Percentiles rank a stretch among this genome's conserved stretches.
Conservation (phyloP, 2,329 filamentous ascomycete genomes). For the Mollisia scopiformis region DNA sequence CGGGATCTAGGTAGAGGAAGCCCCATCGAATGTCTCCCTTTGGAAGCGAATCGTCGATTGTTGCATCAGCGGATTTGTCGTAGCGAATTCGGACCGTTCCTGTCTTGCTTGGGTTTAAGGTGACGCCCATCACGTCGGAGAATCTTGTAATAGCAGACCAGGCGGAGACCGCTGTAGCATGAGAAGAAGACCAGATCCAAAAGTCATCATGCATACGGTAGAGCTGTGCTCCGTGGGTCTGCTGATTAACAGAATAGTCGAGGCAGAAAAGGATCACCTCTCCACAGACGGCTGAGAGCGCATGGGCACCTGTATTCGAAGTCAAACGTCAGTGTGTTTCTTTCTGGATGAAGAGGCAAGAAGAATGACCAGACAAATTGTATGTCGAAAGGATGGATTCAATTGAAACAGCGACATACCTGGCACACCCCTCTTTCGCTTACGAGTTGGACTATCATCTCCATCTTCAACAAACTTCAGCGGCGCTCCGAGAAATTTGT, state of each 20-base stretch:
- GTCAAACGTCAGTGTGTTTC: too few species aligned
- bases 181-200: constrained; percentile 64
- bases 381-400: too few species aligned
- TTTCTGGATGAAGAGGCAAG: too few species aligned
- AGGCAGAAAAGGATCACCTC: constrained; percentile 66
- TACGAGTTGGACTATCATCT: constrained; percentile 39
- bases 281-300: constrained; percentile 60
- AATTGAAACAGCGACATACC: too few species aligned
- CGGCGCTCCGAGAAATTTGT: constrained; percentile 60
- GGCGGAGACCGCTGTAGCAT: constrained; percentile 54
- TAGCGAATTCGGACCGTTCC: constrained; percentile 48
- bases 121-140: constrained; percentile 55
- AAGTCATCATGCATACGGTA: constrained; percentile 69
- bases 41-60: constrained; percentile 44
- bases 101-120: constrained; percentile 61
- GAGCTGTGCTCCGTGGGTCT: constrained; percentile 54
- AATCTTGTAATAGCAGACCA: constrained; percentile 64
- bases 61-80: neutral
- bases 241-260: constrained; percentile 66
- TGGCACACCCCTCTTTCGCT: constrained; percentile 60
- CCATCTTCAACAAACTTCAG: constrained; percentile 60
- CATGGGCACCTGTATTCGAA: too few species aligned
- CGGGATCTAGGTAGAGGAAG: constrained; percentile 55
- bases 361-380: too few species aligned
- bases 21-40: constrained; percentile 60